Conservation (phyloP, 768 basidiomycete species). For the Mycena epipterygia region DNA sequence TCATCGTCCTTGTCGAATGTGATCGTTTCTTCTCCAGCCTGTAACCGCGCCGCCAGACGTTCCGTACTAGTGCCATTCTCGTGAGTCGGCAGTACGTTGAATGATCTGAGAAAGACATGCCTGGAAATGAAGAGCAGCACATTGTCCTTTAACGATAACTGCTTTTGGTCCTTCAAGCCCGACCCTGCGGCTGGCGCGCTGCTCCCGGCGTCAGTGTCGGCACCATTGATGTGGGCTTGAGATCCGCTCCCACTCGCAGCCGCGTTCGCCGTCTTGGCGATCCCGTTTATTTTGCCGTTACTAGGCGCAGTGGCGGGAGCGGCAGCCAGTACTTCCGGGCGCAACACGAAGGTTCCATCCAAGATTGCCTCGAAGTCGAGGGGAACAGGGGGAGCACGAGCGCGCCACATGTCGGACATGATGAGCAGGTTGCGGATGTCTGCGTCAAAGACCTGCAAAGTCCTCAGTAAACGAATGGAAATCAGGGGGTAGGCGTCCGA, state of each 20-base stretch:
- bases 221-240: conserved; percentile 44
- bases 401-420: conserved; percentile 98
- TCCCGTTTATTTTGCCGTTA: conserved; percentile 29
- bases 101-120: conserved; percentile 55
- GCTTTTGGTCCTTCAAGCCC: conserved; percentile 85
- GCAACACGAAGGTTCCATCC: conserved; percentile 69
- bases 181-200: conserved; percentile 24
- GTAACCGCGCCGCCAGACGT: conserved; percentile 78
- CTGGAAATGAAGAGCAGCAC: conserved; percentile 88
- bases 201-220: conserved; percentile 28
- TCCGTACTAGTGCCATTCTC: conserved; percentile 70
- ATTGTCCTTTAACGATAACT: conserved; percentile 84
- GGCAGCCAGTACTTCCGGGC: conserved; percentile 41
- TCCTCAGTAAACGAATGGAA: not conserved
- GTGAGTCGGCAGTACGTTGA: not conserved
- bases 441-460: conserved; percentile 81
- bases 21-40: conserved; percentile 77
- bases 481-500: conserved; percentile 42
- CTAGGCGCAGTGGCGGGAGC: conserved; percentile 19
- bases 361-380: conserved; percentile 86
- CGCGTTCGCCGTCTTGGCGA: conserved; percentile 42
- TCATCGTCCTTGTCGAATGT: conserved; percentile 99
- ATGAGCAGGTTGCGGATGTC: conserved; percentile 91
- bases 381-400: conserved; percentile 87
- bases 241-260: conserved; percentile 39